Conservation (phyloP, 768 basidiomycete genomes). For the Phanerochaete sordida region DNA sequence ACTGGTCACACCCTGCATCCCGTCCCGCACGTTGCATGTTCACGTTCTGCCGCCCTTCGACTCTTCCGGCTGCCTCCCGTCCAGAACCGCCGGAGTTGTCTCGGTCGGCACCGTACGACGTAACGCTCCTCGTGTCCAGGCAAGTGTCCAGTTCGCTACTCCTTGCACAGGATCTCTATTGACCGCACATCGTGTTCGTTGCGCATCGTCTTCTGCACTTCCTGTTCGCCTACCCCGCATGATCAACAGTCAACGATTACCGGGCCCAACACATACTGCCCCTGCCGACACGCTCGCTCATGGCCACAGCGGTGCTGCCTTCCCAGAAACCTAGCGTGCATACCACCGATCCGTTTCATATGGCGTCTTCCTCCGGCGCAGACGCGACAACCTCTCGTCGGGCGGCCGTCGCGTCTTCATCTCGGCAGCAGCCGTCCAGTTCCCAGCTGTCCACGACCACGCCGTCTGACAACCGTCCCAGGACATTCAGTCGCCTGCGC, state of each 20-base stretch:
- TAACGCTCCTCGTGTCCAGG: background rate
- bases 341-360: slow-evolving; percentile 42
- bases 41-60: background rate
- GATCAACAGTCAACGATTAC: background rate
- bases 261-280: background rate
- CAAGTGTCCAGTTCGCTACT: background rate
- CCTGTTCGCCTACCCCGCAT: background rate
- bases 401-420: slow-evolving; percentile 27
- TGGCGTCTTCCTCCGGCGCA: slow-evolving; percentile 33
- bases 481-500: slow-evolving; percentile 60
- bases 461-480: slow-evolving; percentile 39
- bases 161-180: background rate
- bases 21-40: background rate
- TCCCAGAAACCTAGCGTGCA: slow-evolving; percentile 33
- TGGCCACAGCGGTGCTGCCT: slow-evolving; percentile 43
- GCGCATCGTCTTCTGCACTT: background rate
- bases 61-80: background rate
- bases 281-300: slow-evolving; percentile 21
- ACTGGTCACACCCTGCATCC: background rate
- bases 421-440: slow-evolving; percentile 27
- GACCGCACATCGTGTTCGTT: background rate
- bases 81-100: slow-evolving; percentile 5
- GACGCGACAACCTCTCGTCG: slow-evolving; percentile 21
- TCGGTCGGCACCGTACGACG: background rate
- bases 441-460: slow-evolving; percentile 29